These are phyloP conservation scores for Backusella psychrophila DNA, from an alignment of 192 early-diverging fungal genomes.

Conservation along the genomic window DNA sequence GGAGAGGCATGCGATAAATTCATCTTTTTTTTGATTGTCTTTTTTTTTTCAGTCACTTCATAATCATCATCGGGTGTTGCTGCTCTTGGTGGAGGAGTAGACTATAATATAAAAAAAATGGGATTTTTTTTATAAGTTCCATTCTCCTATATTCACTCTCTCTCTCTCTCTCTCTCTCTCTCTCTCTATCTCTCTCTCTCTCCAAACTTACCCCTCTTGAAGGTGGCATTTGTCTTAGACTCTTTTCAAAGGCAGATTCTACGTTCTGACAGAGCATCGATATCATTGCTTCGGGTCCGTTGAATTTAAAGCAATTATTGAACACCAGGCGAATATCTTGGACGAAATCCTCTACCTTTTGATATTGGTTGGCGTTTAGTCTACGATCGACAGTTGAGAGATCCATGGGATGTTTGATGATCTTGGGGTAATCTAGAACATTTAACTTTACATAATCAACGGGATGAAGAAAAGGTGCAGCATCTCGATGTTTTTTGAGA, in stretches of 20 bases:
- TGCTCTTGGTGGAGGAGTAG: conserved; percentile 22
- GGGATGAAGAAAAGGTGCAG: conserved; percentile 74
- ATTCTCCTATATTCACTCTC: too few species aligned
- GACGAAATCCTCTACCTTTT: conserved; percentile 59
- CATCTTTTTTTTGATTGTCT: background rate
- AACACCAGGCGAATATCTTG: conserved; percentile 70
- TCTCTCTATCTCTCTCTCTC: background rate
- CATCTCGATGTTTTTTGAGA: conserved; percentile 75
- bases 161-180: too few species aligned
- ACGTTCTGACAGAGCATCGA: conserved; percentile 63
- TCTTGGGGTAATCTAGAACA: conserved; percentile 69
- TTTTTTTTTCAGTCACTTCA: conserved; percentile 5
- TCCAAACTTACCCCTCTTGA: conserved; percentile 43
- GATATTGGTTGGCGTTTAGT: conserved; percentile 57
- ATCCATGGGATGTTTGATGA: conserved; percentile 76
- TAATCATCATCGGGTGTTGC: conserved; percentile 6
- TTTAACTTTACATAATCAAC: conserved; percentile 69
- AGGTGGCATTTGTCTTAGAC: conserved; percentile 63
- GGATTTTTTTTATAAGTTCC: background rate
- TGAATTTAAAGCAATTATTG: conserved; percentile 77
- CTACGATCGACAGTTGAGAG: conserved; percentile 67
- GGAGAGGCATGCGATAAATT: conserved; percentile 20
- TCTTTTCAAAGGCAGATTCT: conserved; percentile 61
- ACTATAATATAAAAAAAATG: background rate
- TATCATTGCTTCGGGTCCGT: conserved; percentile 64